These are phyloP conservation scores for Arthroderma sp. DNA, from an alignment of 2,329 filamentous ascomycete genomes.

Conservation along the genomic window DNA sequence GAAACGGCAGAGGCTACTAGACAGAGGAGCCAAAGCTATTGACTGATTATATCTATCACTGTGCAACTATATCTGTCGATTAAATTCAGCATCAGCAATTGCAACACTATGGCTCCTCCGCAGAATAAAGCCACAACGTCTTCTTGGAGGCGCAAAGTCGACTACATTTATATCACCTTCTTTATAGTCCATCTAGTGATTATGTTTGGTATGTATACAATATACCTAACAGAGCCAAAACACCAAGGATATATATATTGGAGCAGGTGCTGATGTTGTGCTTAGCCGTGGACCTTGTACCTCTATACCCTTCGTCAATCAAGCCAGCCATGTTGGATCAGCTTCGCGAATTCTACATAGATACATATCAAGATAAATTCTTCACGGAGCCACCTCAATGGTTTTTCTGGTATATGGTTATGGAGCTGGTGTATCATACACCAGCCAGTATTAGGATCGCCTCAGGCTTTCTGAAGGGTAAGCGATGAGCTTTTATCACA, in stretches of 20 bases:
- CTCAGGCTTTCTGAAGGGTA: conserved; percentile 40
- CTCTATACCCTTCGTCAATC: conserved; percentile 43
- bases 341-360: conserved; percentile 45
- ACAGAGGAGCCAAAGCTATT: no score
- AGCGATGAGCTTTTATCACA: neutral
- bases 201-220: conserved; percentile 40
- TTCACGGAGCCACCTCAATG: conserved; percentile 46
- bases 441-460: conserved; percentile 49
- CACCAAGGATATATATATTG: neutral
- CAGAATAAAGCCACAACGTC: conserved; percentile 6
- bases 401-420: conserved; percentile 44
- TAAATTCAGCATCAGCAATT: no score
- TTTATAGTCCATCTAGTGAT: conserved; percentile 50
- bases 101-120: no score
- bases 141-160: conserved; percentile 24
- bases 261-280: neutral
- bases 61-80: no score
- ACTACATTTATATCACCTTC: conserved; percentile 40
- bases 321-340: conserved; percentile 36
- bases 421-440: conserved; percentile 49
- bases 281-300: conserved; percentile 46
- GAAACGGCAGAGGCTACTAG: no score
- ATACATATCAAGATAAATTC: conserved; percentile 50
- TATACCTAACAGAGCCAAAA: neutral
- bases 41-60: no score